Conservation (phyloP, 2,329 filamentous ascomycete genomes). For the Mariannaea sp. region DNA sequence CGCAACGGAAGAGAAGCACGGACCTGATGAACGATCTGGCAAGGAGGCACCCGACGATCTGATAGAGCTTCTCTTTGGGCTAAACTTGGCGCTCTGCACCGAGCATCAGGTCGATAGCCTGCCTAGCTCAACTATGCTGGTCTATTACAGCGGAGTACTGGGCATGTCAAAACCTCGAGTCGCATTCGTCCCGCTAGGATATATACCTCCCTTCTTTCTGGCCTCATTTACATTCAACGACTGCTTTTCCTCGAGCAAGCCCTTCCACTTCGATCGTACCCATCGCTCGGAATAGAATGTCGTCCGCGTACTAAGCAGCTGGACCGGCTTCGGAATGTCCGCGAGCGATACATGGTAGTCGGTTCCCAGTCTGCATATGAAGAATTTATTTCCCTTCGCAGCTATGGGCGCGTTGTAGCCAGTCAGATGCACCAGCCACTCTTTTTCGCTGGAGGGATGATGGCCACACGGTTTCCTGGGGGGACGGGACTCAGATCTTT, state of each 20-base stretch:
- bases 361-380: background rate
- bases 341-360: background rate
- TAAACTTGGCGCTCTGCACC: background rate
- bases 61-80: background rate
- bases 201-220: background rate
- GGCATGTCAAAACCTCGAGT: background rate
- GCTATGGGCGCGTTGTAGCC: background rate
- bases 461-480: background rate
- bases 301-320: background rate
- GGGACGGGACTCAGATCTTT: background rate
- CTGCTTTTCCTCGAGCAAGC: slow-evolving; percentile 2
- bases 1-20: too few relatives aligned
- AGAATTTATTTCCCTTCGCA: background rate
- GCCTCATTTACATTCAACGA: background rate
- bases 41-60: too few relatives aligned
- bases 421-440: background rate
- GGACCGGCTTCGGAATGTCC: background rate
- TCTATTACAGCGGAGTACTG: background rate
- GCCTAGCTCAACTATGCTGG: background rate
- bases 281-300: background rate
- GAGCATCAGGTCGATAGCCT: background rate
- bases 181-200: background rate
- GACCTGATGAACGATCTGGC: too few relatives aligned
- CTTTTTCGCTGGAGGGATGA: background rate
- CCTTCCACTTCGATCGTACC: background rate